Conservation (phyloP, 768 basidiomycete genomes). For the Psilocybe cubensis region DNA sequence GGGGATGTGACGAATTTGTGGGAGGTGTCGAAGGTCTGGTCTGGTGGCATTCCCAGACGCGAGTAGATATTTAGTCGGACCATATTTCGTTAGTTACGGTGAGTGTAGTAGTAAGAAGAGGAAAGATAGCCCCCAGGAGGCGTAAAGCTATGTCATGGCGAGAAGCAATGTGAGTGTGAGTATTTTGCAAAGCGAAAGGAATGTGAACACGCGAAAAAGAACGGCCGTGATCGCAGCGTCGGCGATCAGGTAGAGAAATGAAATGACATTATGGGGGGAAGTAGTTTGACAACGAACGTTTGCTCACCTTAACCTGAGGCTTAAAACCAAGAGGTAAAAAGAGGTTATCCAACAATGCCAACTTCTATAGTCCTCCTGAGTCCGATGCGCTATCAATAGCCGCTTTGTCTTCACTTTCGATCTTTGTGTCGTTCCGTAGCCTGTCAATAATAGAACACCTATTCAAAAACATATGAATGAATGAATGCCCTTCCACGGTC, state of each 20-base stretch:
- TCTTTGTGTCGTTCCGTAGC: neutral
- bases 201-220: too few relatives aligned
- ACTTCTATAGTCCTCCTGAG: neutral
- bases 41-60: slow-evolving; percentile 14
- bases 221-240: too few relatives aligned
- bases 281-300: neutral
- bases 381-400: neutral
- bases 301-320: neutral
- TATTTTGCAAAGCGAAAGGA: too few relatives aligned
- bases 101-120: neutral
- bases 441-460: neutral
- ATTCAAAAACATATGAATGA: too few relatives aligned
- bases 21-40: slow-evolving; percentile 36
- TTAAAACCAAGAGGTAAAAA: neutral
- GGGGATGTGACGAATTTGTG: slow-evolving; percentile 52
- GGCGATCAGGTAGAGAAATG: too few relatives aligned
- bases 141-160: neutral
- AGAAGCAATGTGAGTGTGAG: too few relatives aligned
- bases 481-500: neutral
- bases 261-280: too few relatives aligned
- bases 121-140: slow-evolving; percentile 5
- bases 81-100: slow-evolving; percentile 8
- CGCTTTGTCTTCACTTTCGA: neutral
- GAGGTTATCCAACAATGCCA: neutral
- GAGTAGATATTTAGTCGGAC: slow-evolving; percentile 16